phyloP scores from a whole-genome alignment of 768 basidiomycete genomes.

The Macrolepiota albuminosa region DNA sequence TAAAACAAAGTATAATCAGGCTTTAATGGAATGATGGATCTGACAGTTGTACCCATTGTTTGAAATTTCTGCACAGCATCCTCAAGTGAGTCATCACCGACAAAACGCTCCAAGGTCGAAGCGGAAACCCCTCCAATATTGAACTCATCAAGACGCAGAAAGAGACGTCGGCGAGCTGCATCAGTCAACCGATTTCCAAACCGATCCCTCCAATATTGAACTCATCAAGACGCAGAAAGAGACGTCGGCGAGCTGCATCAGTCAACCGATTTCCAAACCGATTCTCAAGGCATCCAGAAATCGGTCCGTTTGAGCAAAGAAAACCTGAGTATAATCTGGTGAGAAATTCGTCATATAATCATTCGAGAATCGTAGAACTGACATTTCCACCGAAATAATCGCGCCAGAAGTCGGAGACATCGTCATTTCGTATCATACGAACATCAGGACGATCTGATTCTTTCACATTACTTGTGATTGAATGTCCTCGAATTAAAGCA shows the following conservation, averaged over 20 bases:
- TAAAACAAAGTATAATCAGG: not conserved
- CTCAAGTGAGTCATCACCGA: conserved; percentile 16
- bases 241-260: conserved; percentile 14
- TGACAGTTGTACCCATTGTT: conserved; percentile 7
- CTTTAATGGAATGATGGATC: not conserved
- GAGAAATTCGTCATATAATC: no score
- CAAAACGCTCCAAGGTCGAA: conserved; percentile 19
- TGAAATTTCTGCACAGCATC: conserved; percentile 17
- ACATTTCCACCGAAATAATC: conserved; percentile 19
- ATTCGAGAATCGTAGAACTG: no score
- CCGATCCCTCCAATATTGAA: conserved; percentile 18
- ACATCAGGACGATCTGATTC: not conserved
- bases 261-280: conserved; percentile 18
- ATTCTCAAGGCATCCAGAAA: conserved; percentile 18
- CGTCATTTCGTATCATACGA: conserved; percentile 6
- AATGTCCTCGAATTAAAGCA: conserved; percentile 9
- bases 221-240: conserved; percentile 22
- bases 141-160: conserved; percentile 21
- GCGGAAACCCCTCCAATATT: conserved; percentile 18
- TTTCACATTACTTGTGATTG: not conserved
- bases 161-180: conserved; percentile 16
- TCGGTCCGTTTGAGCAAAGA: conserved; percentile 16
- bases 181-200: conserved; percentile 16
- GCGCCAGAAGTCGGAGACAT: conserved; percentile 20
- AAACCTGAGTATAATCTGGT: conserved; percentile 4